Base-by-base conservation (phyloP, 345 rosid species). In the Combretum micranthum region DNA sequence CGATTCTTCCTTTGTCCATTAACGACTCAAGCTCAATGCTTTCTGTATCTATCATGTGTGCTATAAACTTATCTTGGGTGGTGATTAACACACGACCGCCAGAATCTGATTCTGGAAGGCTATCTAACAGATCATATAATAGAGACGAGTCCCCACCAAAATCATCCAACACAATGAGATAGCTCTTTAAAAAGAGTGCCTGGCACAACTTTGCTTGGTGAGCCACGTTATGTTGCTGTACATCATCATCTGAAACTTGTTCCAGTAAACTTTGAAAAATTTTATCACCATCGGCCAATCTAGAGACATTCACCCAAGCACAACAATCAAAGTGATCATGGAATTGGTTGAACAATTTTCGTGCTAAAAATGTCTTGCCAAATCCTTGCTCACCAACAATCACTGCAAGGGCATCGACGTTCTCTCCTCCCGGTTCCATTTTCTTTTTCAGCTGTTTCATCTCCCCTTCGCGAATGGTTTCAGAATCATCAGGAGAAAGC, bases 331-430 rank as follows among this genome's bases (percentile, higher is more conserved):
- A 60, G 42, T 22, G 65, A 44, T 50, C 14, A 13, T 59, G 18
- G 61, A 42, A n/a, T 14, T 13, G 16, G 22, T 64, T 52, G 43
- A 26, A 55, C 23, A 67, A 13, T 16, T 47, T 15, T 50, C 57
- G 47, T 4, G 59, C 64, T 12, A 69, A 55, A 49, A 19, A 53
- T 6, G 68, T 63, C 64, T 69, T 69, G 20, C 73, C 73, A 5
- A 15, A 16, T 2, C 69, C 74, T 45, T 22, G 19, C 45, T 49
- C 20, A 0, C 74, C 74, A 20, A 15, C 12, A 42, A 70, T 32
- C 3, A n/a, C 42, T 7, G 1, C 6, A 7, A 25, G n/a, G n/a
- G n/a, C n/a, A n/a, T n/a, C n/a, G n/a, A 3, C 32, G 3, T 25
- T 3, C 6, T 1, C 32, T 25, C 32, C 32, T 3, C 0, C 32